Base-by-base conservation (phyloP, 129 eudicot genomes). In the Daucus carota region DNA sequence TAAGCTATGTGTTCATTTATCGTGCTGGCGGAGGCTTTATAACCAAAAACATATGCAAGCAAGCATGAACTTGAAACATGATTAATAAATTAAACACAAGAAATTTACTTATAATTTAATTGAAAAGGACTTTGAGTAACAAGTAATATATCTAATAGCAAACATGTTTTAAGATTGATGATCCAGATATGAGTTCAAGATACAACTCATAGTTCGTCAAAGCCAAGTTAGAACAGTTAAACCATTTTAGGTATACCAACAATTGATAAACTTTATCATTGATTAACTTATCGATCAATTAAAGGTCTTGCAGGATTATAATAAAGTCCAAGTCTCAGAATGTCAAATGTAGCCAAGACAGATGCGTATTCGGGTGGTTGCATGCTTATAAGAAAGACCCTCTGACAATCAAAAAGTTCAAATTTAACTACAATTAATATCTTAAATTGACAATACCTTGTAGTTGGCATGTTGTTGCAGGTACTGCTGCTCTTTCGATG, bases 401-500 rank as follows among this genome's bases (percentile, higher is more conserved):
- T 1, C 22, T n/a, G 29, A 34, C 72, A 44, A 18, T 8, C 8
- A 9, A 7, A 18, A 68, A 38, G 4, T 40, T 70, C 8, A 22
- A 0, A 70, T 40, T 3, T 40, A 36, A 38, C 33, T 41, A 41
- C 16, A 8, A 26, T 13, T 41, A 38, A 41, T n/a, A 72, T 42
- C 14, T 43, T 4, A 54, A 76, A 73, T 70, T 72, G 29, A 33
- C 15, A 5, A 12, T 84, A 89, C 98, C 97, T 94, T 94, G 76
- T 91, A 94, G 84, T 94, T 91, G 66, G 93, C 77, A 80, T 91
- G 89, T 48, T 90, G 96, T 68, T 94, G 97, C 43, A 89, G 90
- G 81, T 94, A 94, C 65, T 94, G 97, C 77, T 90, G 79, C 84
- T 94, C 98, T 79, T 94, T 94, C n/a, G 96, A 91, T 69, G 83